Evolutionary conservation across 306 rosid species (phyloP).

Genomic region (Trifolium subterraneum): DNA sequence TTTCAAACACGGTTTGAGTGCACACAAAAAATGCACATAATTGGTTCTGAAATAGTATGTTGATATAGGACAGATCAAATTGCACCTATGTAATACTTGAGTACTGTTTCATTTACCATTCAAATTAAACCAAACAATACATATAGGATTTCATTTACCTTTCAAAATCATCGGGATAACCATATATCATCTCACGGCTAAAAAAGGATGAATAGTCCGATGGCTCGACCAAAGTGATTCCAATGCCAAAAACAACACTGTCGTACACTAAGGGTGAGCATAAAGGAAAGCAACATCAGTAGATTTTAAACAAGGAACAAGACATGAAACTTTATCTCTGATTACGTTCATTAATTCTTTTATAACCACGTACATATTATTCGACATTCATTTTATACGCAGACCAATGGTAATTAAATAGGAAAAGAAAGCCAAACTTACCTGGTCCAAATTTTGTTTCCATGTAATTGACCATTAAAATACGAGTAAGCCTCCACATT

Average conservation of each 20-base stretch:
- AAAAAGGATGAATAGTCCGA: constrained; percentile 66
- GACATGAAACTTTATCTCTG: too few species aligned
- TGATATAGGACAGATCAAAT: not conserved
- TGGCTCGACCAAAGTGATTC: constrained; percentile 89
- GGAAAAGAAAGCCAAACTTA: constrained; percentile 51
- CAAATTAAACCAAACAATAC: too few species aligned
- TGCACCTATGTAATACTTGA: not conserved
- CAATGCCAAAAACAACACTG: constrained; percentile 83
- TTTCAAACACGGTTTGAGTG: constrained; percentile 20
- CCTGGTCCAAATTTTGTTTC: constrained; percentile 89
- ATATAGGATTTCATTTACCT: constrained; percentile 49
- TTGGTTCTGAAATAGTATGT: constrained; percentile 17
- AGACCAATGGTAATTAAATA: too few species aligned
- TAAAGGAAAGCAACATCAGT: constrained; percentile 45
- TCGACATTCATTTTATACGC: too few species aligned
- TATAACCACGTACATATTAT: too few species aligned
- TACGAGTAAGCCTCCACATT: constrained; percentile 68
- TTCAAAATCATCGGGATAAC: constrained; percentile 93
- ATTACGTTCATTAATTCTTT: too few species aligned
- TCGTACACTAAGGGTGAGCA: constrained; percentile 42
- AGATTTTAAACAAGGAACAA: too few species aligned
- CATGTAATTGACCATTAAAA: constrained; percentile 81
- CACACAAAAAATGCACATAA: constrained; percentile 1
- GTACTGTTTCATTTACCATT: too few species aligned
- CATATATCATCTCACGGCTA: constrained; percentile 76